Evolutionary conservation across 352 stramenopile species (phyloP).

Genomic region (Phytophthora sp.): DNA sequence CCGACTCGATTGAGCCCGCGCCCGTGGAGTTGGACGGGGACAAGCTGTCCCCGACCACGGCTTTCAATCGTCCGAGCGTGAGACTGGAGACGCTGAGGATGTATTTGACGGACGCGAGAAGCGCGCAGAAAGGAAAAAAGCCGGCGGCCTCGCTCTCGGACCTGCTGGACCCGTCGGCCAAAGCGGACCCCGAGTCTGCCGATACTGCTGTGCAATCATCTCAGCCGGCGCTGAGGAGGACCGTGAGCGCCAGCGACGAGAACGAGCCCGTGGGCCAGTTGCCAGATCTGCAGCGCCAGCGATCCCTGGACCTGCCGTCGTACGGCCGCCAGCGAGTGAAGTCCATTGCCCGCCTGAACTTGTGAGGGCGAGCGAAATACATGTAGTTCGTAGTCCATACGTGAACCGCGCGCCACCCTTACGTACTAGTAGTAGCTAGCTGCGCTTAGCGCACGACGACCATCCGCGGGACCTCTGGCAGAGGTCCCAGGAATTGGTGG

Average conservation of each 20-base stretch:
- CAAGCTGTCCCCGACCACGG: conserved; percentile 10
- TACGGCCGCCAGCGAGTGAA: conserved; percentile 33
- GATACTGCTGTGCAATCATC: neutral
- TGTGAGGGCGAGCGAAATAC: conserved; percentile 8
- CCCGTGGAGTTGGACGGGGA: conserved; percentile 13
- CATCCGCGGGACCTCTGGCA: too few relatives aligned
- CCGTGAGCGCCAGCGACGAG: conserved; percentile 9
- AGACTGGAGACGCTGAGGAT: conserved; percentile 69
- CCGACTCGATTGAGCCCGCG: conserved; percentile 4
- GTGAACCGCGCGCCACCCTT: too few relatives aligned
- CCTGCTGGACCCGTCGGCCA: conserved; percentile 37
- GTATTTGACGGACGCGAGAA: conserved; percentile 55
- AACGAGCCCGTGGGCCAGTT: conserved; percentile 11
- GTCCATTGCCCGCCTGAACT: conserved; percentile 30
- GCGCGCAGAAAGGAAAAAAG: conserved; percentile 23
- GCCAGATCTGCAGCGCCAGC: conserved; percentile 20
- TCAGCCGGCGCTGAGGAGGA: conserved; percentile 7
- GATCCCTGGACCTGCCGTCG: conserved; percentile 15
- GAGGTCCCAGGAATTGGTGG: too few relatives aligned
- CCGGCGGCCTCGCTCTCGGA: conserved; percentile 38
- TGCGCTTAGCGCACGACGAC: too few relatives aligned
- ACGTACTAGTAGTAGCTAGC: too few relatives aligned
- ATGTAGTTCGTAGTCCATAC: neutral
- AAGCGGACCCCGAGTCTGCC: neutral
- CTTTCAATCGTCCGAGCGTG: conserved; percentile 8